Conservation (phyloP, 73 alveolate species). For the Tetrahymena malaccensis region DNA sequence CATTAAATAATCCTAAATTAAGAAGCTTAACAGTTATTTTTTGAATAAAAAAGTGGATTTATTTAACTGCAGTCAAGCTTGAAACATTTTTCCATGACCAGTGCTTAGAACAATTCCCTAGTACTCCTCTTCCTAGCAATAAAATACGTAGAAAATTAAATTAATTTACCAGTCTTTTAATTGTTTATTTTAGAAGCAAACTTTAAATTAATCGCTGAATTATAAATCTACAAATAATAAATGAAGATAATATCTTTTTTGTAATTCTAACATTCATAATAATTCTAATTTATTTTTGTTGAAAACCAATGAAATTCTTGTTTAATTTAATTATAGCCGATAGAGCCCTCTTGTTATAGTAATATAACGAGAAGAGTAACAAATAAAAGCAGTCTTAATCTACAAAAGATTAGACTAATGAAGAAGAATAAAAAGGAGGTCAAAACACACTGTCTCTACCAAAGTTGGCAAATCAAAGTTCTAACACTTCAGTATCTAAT, state of each 20-base stretch:
- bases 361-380: not conserved
- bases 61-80: not conserved
- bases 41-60: not conserved
- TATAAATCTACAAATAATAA: not conserved
- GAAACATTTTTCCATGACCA: not conserved
- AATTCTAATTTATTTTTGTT: not conserved
- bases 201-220: not conserved
- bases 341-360: not conserved
- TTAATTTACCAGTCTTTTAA: not conserved
- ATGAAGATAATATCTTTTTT: not conserved
- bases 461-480: not conserved
- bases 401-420: not conserved
- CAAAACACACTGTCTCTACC: not conserved
- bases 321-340: not conserved
- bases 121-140: not conserved
- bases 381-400: not conserved
- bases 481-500: not conserved
- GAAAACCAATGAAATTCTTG: not conserved
- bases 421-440: not conserved
- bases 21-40: not conserved
- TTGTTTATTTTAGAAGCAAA: not conserved
- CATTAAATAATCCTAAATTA: not conserved
- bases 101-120: not conserved
- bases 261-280: not conserved
- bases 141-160: not conserved